Evolutionary conservation across 2,329 filamentous ascomycete species (phyloP).

Genomic region (Calonectria naviculata): DNA sequence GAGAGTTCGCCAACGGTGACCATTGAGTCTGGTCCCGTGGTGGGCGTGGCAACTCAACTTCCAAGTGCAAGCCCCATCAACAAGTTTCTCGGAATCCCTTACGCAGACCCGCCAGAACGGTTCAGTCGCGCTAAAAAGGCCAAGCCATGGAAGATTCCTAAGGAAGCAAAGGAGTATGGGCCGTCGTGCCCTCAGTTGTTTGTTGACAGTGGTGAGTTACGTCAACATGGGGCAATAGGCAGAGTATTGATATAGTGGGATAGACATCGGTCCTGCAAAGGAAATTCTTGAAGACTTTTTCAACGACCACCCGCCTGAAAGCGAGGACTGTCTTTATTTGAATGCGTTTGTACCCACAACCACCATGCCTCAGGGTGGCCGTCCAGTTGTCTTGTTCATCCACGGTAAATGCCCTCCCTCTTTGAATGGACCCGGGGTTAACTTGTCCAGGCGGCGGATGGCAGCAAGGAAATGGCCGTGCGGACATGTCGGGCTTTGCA

Average conservation of each 20-base stretch:
- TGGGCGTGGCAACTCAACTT: conserved; percentile 27
- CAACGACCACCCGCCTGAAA: conserved; percentile 30
- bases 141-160: conserved; percentile 25
- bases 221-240: not conserved
- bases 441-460: conserved; percentile 28
- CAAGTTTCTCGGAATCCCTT: conserved; percentile 37
- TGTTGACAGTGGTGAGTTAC: conserved; percentile 23
- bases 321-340: conserved; percentile 43
- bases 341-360: conserved; percentile 40
- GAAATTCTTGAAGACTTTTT: conserved; percentile 36
- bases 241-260: not conserved
- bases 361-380: conserved; percentile 12
- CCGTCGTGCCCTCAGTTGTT: conserved; percentile 32
- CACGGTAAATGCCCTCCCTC: conserved; percentile 6
- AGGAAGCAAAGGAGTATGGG: conserved; percentile 25
- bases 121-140: conserved; percentile 27
- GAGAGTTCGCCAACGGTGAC: conserved; percentile 18
- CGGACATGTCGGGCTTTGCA: conserved; percentile 39
- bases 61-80: conserved; percentile 27
- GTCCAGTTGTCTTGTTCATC: conserved; percentile 40
- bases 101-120: conserved; percentile 27
- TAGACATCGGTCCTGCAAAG: conserved; percentile 32
- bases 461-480: conserved; percentile 34
- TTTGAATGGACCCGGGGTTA: too few species aligned
- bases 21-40: conserved; percentile 29